Evolutionary conservation across 139 green algal species (phyloP).

Genomic region (Closterium sp.): DNA sequence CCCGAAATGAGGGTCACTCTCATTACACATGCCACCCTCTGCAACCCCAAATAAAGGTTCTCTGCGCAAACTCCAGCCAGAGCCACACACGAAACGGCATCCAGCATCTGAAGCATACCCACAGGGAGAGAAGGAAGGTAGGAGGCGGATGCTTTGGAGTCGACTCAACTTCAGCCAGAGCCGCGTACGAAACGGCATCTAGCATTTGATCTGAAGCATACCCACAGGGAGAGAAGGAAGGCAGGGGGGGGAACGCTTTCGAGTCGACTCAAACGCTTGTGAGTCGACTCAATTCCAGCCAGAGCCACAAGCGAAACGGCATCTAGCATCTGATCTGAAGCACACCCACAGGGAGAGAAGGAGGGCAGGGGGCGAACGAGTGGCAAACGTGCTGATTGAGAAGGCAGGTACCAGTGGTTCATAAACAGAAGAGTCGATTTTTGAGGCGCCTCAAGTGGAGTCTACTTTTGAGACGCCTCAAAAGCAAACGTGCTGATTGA

Average conservation of each 20-base stretch:
- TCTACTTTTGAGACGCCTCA: no score
- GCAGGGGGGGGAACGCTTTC: no score
- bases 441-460: no score
- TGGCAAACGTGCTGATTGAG: no score
- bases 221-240: neutral
- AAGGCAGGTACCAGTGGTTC: no score
- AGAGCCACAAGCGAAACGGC: conserved; percentile 81
- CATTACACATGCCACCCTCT: no score
- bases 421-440: no score
- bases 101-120: conserved; percentile 57
- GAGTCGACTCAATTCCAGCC: conserved; percentile 61
- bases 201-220: conserved; percentile 53
- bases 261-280: no score
- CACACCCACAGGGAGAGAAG: neutral
- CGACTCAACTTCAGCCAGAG: conserved; percentile 72
- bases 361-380: neutral
- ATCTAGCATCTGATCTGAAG: conserved; percentile 63
- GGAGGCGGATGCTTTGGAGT: no score
- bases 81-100: conserved; percentile 79
- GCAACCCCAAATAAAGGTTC: conserved; percentile 82
- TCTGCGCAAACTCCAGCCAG: conserved; percentile 83
- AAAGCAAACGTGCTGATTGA: no score
- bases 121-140: neutral
- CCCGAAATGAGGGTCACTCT: no score
- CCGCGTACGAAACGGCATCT: conserved; percentile 79